phyloP scores from a whole-genome alignment of 129 eudicot species.

The Escallonia rubra region DNA sequence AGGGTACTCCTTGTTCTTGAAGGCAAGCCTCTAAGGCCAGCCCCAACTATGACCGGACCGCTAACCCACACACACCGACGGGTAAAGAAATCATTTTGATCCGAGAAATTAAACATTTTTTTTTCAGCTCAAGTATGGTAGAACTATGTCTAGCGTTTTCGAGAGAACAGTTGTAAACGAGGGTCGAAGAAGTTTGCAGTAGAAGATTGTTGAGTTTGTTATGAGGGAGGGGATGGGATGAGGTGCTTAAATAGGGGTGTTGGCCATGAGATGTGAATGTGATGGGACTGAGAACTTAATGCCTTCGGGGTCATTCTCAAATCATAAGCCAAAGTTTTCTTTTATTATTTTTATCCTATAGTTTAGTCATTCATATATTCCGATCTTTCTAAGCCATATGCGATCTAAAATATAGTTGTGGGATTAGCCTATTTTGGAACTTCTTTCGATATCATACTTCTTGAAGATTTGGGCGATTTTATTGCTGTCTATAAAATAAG shows the following conservation, averaged over 20 bases:
- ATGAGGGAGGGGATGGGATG: conserved; percentile 32
- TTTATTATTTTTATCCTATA: conserved; percentile 13
- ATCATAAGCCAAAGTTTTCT: conserved; percentile 24
- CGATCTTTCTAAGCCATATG: not conserved
- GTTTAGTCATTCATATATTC: conserved; percentile 4
- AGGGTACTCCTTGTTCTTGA: conserved; percentile 65
- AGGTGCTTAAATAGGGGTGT: conserved; percentile 39
- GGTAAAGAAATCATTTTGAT: conserved; percentile 24
- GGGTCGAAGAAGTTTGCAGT: conserved; percentile 15
- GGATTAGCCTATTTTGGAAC: not conserved
- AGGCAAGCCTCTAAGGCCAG: conserved; percentile 88
- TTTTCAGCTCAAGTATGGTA: not conserved
- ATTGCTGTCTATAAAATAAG: not conserved
- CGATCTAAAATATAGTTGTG: not conserved
- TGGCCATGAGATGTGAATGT: conserved; percentile 33
- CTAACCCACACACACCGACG: conserved; percentile 90
- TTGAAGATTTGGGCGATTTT: not conserved
- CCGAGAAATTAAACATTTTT: conserved; percentile 49
- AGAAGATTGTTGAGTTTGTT: conserved; percentile 13
- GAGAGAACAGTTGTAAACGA: conserved; percentile 14
- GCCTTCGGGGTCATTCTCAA: conserved; percentile 29
- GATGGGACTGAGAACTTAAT: conserved; percentile 25
- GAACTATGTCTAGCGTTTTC: conserved; percentile 4
- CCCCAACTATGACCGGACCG: conserved; percentile 89
- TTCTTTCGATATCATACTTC: not conserved